A percentile compares a stretch with the other conserved stretches of the same genome.
Conservation (phyloP, 2,329 filamentous ascomycete species). For the Sporothrix schenckii region DNA sequence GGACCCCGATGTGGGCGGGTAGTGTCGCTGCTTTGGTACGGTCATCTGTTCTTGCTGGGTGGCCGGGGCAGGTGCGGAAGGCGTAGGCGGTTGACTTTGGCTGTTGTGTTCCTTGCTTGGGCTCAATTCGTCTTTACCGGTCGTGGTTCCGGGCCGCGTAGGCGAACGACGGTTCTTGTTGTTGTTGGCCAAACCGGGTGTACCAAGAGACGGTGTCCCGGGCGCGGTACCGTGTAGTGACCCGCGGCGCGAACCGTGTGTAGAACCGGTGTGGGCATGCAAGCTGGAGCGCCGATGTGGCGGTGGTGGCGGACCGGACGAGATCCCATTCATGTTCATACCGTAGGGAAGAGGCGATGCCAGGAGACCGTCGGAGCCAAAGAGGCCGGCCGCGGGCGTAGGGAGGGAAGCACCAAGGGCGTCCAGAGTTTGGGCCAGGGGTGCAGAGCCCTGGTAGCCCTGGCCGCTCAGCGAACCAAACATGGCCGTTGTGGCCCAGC, state of each 20-base stretch:
- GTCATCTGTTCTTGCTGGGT: conserved; percentile 31
- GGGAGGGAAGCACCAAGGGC: conserved; percentile 54
- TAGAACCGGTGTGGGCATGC: conserved; percentile 49
- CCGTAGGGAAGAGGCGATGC: conserved; percentile 39
- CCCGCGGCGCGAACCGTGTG: conserved; percentile 31
- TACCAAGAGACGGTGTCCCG: conserved; percentile 35
- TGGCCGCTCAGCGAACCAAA: conserved; percentile 49
- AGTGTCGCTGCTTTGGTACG: conserved; percentile 47
- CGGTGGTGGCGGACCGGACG: conserved; percentile 49
- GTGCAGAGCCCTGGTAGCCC: conserved; percentile 37
- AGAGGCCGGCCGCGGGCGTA: conserved; percentile 45
- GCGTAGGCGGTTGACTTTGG: conserved; percentile 31
- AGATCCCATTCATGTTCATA: conserved; percentile 25
- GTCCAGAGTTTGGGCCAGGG: conserved; percentile 45
- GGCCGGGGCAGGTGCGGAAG: conserved; percentile 2
- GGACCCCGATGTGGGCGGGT: conserved; percentile 54
- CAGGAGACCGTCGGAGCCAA: conserved; percentile 43
- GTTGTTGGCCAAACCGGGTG: conserved; percentile 18
- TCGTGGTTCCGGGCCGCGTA: conserved; percentile 30
- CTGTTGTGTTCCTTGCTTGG: conserved; percentile 38
- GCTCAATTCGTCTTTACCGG: conserved; percentile 21
- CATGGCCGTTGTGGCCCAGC: conserved; percentile 55
- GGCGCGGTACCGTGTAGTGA: conserved; percentile 34
- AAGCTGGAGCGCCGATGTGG: conserved; percentile 59
- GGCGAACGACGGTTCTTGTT: conserved; percentile 40